Conservation (phyloP, 2,329 filamentous ascomycete species). For the Hypoxylon sp. region DNA sequence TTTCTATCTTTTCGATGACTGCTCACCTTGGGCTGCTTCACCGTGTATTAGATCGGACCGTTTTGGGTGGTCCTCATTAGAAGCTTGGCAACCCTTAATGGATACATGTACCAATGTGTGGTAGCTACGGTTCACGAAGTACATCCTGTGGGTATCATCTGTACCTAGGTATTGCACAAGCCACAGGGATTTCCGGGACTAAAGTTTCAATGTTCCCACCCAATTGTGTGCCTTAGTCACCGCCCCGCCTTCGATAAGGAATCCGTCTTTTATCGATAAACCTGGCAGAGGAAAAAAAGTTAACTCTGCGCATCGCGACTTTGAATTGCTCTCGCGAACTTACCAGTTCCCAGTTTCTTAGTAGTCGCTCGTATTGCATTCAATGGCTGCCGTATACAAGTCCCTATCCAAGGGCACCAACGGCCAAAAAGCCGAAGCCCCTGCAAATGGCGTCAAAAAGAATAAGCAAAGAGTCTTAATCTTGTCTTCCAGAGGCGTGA, state of each 20-base stretch:
- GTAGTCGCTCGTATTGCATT: constrained; percentile 32
- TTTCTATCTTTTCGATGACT: constrained; percentile 9
- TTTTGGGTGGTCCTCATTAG: constrained; percentile 11
- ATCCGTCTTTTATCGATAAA: constrained; percentile 41
- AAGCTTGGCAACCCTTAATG: constrained; percentile 23
- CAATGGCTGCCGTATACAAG: constrained; percentile 83
- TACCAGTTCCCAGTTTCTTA: not conserved
- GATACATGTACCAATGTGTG: constrained; percentile 22
- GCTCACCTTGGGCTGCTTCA: constrained; percentile 8
- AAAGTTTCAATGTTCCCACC: not conserved
- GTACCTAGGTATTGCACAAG: constrained; percentile 21
- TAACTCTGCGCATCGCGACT: constrained; percentile 24
- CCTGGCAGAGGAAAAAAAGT: constrained; percentile 37
- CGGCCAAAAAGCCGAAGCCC: constrained; percentile 64
- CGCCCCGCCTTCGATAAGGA: constrained; percentile 31
- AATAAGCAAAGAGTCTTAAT: constrained; percentile 87
- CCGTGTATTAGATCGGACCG: constrained; percentile 24
- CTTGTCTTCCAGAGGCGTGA: constrained; percentile 91
- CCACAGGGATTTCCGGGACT: constrained; percentile 8
- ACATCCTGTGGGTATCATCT: constrained; percentile 13
- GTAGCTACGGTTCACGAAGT: constrained; percentile 6
- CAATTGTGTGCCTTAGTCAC: constrained; percentile 14
- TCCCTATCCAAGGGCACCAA: constrained; percentile 73
- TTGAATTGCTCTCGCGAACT: constrained; percentile 12
- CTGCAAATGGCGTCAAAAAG: constrained; percentile 66